phyloP scores from a whole-genome alignment of 371 early-diverging fungal genomes.

The Apophysomyces variabilis region DNA sequence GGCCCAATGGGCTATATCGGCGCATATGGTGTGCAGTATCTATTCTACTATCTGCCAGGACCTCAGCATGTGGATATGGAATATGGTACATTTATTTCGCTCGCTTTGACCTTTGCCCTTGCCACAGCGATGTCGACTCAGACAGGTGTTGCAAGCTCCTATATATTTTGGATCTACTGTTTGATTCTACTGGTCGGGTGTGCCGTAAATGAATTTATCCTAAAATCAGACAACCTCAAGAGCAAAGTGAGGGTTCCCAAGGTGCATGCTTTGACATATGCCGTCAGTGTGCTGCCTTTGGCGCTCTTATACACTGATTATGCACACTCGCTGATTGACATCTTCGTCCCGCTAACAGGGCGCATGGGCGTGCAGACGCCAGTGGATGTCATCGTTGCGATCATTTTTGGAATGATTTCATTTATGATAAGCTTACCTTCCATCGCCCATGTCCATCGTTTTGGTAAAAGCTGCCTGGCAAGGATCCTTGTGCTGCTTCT shows the following conservation, averaged over 20 bases:
- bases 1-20: conserved; percentile 54
- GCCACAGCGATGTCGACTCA: conserved; percentile 45
- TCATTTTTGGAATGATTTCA: conserved; percentile 61
- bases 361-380: conserved; percentile 75
- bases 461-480: conserved; percentile 45
- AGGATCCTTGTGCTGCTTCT: conserved; percentile 41
- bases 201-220: conserved; percentile 36
- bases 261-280: conserved; percentile 44
- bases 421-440: conserved; percentile 56
- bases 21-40: conserved; percentile 53
- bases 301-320: conserved; percentile 54
- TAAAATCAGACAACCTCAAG: conserved; percentile 26
- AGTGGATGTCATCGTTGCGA: conserved; percentile 68
- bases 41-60: conserved; percentile 37
- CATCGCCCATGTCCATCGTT: conserved; percentile 63
- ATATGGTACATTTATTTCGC: conserved; percentile 43
- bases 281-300: conserved; percentile 42
- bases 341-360: conserved; percentile 79
- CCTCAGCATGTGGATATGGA: conserved; percentile 49
- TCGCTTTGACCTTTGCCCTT: conserved; percentile 39
- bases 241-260: conserved; percentile 30
- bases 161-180: conserved; percentile 50
- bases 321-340: conserved; percentile 57
- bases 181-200: conserved; percentile 27
- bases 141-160: conserved; percentile 57